Percentiles rank a stretch among this genome's conserved stretches.
Evolutionary conservation across 164 flowering plant genomes (phyloP).

Genomic region (Sextonia rubra): DNA sequence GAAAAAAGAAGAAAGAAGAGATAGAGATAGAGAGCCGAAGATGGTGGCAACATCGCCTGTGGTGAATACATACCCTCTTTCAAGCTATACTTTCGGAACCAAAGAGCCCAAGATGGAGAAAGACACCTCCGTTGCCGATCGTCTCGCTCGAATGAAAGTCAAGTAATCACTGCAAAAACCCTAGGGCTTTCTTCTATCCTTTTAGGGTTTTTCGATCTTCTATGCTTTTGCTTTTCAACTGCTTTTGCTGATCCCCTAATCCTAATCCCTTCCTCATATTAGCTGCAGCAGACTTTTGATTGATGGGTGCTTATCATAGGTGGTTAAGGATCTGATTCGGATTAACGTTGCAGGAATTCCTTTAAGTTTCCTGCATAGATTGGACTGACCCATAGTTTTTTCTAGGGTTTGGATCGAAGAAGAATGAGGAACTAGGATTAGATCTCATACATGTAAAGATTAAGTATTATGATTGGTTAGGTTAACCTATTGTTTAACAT

Average conservation of each 20-base stretch:
- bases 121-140: conserved; percentile 95
- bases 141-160: conserved; percentile 99
- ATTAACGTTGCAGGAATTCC: too few species aligned
- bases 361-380: too few species aligned
- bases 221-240: not conserved
- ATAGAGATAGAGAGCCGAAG: too few species aligned
- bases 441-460: too few species aligned
- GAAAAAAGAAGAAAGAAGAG: not conserved
- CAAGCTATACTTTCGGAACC: conserved; percentile 95
- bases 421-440: too few species aligned
- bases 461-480: too few species aligned
- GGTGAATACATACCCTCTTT: conserved; percentile 82
- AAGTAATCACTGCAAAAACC: conserved; percentile 38
- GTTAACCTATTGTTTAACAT: too few species aligned
- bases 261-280: too few species aligned
- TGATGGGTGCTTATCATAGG: not conserved
- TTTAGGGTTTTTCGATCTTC: not conserved
- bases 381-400: too few species aligned
- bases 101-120: conserved; percentile 99
- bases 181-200: not conserved
- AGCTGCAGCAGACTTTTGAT: not conserved
- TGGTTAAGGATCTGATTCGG: too few species aligned
- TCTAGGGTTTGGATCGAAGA: too few species aligned
- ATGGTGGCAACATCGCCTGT: conserved; percentile 21
- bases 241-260: too few species aligned